Base-by-base conservation (phyloP, 1,139 yeast genomes). In the Protomyces inundatus region DNA sequence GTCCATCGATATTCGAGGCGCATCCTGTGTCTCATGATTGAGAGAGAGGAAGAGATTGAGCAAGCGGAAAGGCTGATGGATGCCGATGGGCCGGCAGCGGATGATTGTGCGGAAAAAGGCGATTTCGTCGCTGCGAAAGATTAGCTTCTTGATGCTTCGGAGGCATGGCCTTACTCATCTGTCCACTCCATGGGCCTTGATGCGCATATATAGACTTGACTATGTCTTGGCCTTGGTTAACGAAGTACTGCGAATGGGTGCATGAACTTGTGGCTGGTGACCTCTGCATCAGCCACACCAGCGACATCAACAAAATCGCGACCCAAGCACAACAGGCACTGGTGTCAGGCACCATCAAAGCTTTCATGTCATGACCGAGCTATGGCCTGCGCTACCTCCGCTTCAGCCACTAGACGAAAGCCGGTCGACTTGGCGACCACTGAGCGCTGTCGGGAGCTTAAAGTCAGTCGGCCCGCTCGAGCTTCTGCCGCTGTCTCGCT, bases 1-100 rank as follows among this genome's bases (percentile, higher is more conserved):
- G 14, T 30, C 42, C 62, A 58, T 58, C 10, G 56, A 36, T n/a
- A 58, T 42, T 16, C 46, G 62, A 7, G 52, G 56, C 33, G 62
- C 40, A 9, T 46, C 34, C 33, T 53, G 33, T 3, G 35, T 33
- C n/a, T 58, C 62, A 12, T 55, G 56, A 37, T 58, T 58, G 46
- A 58, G 45, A 4, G 56, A 7, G 32, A 58, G n/a, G 53, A 34
- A 58, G 51, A 58, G 55, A 33, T 58, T 58, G 45, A 58, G 33
- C 51, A 52, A 30, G 42, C 62, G 56, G 35, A 58, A 58, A 40
- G 53, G 40, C 14, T 52, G 56, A 45, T 58, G 62, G 52, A 58
- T 35, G 46, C 62, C 62, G 5, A 58, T 16, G 3, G 62, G 62
- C 23, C 62, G 54, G 48, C 62, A 58, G 10, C 40, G 34, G 40